These are phyloP conservation scores for Colletotrichum liaoningense DNA, from an alignment of 2,329 filamentous ascomycete species.

Conservation along the genomic window DNA sequence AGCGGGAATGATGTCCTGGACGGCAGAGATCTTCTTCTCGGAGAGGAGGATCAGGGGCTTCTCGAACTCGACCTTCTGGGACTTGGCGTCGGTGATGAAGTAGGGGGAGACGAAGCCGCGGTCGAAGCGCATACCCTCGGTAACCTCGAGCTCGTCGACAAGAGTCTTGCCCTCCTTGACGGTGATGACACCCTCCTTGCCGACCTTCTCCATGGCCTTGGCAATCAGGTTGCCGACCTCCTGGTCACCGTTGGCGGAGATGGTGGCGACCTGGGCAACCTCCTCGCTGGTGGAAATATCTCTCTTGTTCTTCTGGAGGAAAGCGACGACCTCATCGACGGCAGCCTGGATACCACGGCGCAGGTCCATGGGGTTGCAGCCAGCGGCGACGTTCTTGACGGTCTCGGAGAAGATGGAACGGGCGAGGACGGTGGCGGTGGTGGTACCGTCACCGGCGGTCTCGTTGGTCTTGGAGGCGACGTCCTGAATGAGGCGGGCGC, in stretches of 20 bases:
- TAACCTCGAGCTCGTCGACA: conserved; percentile 97
- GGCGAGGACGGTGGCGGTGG: conserved; percentile 95
- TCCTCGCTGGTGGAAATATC: conserved; percentile 98
- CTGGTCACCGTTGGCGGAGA: conserved; percentile 95
- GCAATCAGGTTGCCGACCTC: conserved; percentile 97
- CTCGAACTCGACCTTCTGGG: conserved; percentile 99
- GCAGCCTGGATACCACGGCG: conserved; percentile 96
- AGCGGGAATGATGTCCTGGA: conserved; percentile 98
- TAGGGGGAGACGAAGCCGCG: conserved; percentile 98
- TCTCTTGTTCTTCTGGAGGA: conserved; percentile 93
- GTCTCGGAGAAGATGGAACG: conserved; percentile 99
- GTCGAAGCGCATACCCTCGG: conserved; percentile 99
- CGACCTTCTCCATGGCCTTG: conserved; percentile 99
- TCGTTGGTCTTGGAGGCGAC: conserved; percentile 99
- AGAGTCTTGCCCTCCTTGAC: conserved; percentile 99
- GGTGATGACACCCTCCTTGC: conserved; percentile 99
- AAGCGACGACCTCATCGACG: conserved; percentile 94
- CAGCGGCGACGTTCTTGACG: conserved; percentile 98
- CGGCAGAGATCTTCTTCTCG: conserved; percentile 99
- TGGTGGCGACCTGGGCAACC: conserved; percentile 98
- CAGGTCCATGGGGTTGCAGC: conserved; percentile 99
- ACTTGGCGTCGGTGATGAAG: conserved; percentile 99
- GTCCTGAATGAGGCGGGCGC: conserved; percentile 95
- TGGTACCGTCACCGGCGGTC: conserved; percentile 97
- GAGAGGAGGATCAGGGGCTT: conserved; percentile 98